Percentiles rank a stretch among this genome's conserved stretches.
These are phyloP conservation scores for Nasturtium officinale DNA, from an alignment of 345 rosid genomes.

Conservation along the genomic window DNA sequence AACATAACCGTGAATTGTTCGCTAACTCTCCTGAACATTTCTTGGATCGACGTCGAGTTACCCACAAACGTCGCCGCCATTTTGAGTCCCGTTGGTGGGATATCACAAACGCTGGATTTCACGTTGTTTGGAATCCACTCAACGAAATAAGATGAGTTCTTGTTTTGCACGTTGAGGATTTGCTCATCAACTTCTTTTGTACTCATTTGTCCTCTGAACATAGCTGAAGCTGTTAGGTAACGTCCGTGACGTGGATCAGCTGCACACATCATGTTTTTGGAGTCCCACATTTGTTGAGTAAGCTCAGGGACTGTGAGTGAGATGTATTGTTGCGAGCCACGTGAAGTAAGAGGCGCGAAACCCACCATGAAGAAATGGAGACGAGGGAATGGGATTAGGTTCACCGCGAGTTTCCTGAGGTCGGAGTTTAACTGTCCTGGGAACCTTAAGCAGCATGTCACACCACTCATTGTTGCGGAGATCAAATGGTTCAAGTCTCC, in stretches of 20 bases:
- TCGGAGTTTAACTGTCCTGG: conserved; percentile 33
- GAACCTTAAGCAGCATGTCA: conserved; percentile 35
- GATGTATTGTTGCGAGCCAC: conserved; percentile 33
- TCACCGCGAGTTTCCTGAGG: conserved; percentile 31
- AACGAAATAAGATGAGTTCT: conserved; percentile 37
- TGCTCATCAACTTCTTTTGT: conserved; percentile 36
- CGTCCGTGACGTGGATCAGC: conserved; percentile 40
- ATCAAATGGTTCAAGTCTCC: conserved; percentile 38
- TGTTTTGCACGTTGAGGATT: conserved; percentile 30
- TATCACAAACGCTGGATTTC: conserved; percentile 33
- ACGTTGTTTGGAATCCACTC: conserved; percentile 40
- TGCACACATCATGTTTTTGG: conserved; percentile 40
- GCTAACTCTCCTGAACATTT: conserved; percentile 37
- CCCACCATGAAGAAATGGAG: conserved; percentile 41
- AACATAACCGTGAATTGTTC: conserved; percentile 38
- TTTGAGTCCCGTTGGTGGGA: conserved; percentile 30
- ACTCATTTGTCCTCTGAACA: conserved; percentile 37
- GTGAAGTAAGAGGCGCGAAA: conserved; percentile 32
- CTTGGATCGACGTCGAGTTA: conserved; percentile 32
- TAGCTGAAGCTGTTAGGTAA: conserved; percentile 35
- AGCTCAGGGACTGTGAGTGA: conserved; percentile 36
- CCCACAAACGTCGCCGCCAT: conserved; percentile 35
- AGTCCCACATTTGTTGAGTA: conserved; percentile 38
- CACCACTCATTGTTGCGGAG: conserved; percentile 35
- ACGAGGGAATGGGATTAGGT: conserved; percentile 39